These are phyloP conservation scores for Kodamaea sagamina DNA, from an alignment of 805 yeast species.

Conservation along the genomic window DNA sequence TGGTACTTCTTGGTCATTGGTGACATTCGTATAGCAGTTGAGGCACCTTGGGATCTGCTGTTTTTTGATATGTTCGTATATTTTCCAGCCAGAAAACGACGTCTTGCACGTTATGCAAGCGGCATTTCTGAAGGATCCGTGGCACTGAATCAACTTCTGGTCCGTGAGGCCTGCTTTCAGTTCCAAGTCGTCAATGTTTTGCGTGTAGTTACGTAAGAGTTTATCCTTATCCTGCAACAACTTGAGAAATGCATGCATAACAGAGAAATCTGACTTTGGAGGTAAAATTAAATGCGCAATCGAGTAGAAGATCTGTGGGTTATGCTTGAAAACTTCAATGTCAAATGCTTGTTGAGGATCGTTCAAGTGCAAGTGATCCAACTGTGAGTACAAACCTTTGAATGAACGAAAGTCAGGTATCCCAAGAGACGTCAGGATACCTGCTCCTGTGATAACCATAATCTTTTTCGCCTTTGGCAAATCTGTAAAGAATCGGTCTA, in stretches of 20 bases:
- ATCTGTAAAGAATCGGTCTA: conserved; percentile 18
- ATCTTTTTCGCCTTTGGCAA: conserved; percentile 42
- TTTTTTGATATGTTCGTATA: conserved; percentile 49
- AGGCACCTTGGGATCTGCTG: conserved; percentile 58
- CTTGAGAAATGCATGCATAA: conserved; percentile 41
- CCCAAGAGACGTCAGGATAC: conserved; percentile 85
- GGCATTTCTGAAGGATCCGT: conserved; percentile 75
- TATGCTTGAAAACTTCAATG: conserved; percentile 63
- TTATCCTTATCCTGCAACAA: conserved; percentile 39
- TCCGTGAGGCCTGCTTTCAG: conserved; percentile 53
- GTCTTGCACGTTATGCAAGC: conserved; percentile 76
- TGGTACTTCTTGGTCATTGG: conserved; percentile 26
- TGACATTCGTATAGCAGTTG: conserved; percentile 29
- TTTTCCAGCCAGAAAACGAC: conserved; percentile 50
- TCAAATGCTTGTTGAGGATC: conserved; percentile 94
- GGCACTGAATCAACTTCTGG: conserved; percentile 71
- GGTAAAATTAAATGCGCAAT: conserved; percentile 86
- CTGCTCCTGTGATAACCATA: conserved; percentile 87
- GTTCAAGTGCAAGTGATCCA: conserved; percentile 65
- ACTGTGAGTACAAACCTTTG: conserved; percentile 76
- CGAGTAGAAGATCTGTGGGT: conserved; percentile 81
- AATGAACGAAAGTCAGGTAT: conserved; percentile 92
- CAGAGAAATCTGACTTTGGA: conserved; percentile 36
- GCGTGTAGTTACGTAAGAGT: conserved; percentile 45
- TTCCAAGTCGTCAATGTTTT: conserved; percentile 47